Evolutionary conservation across 208 protist genomes (phyloP), one percentile per base, ranked within the genome.

Genomic region (Leishmania martiniquensis): DNA sequence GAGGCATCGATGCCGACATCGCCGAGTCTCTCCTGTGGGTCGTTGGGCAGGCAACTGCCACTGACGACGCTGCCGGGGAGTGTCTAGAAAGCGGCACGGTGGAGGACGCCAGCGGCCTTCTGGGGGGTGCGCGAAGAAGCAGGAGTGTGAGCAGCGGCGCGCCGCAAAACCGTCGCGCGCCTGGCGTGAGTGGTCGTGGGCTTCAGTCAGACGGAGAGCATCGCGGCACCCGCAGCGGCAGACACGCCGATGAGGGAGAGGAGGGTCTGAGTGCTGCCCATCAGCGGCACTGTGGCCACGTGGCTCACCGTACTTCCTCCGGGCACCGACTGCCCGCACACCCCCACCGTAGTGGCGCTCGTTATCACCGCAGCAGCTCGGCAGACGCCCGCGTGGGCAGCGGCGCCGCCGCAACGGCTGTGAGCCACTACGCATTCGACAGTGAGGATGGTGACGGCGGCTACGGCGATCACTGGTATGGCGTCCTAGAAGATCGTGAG

Each of bases 21-120:
- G 76, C 83, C 13, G 76, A 82, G 45, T 80, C 78, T 45, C 80
- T 86, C 55, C 75, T 89, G 37, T 55, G 79, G 60, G 76, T 85
- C 20, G 77, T 83, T 15, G 77, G 76, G 22, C 29, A 55, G 42
- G 52, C 54, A 29, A 45, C 47, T 4, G 55, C 62, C 13, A 15
- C 22, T 42, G 34, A 52, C 72, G 12, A 55, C 65, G 34, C n/a
- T 20, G 17, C 51, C 74, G 25, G 65, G 20, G 57, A 25, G 29
- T 13, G 10, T 63, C 13, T 37, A 9, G 57, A 39, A 32, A 57
- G 59, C 29, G n/a, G 13, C 68, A 29, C 15, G n/a, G 25, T 37
- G n/a, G 45, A 22, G 2, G 29, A 52, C 44, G n/a, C 44, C 66
- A 25, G 44, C 12, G 47, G 32, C 54, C 1, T 67, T n/a, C 9